Evolutionary conservation across 1,139 yeast species (phyloP), one percentile per base, ranked within the genome.

Genomic region (Arxiozyma bovina): DNA sequence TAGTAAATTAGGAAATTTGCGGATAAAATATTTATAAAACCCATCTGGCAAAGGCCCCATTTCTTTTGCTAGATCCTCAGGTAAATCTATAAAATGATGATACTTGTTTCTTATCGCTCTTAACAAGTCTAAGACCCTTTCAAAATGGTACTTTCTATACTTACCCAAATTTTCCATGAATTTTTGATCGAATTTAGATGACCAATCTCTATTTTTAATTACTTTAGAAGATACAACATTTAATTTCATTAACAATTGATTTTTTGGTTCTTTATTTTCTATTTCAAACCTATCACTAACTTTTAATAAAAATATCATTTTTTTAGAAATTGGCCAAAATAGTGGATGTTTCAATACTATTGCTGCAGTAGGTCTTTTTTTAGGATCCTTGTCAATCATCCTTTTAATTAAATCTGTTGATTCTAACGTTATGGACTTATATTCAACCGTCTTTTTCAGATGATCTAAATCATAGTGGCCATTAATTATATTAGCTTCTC

Each of bases 71-170:
- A 91, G 73, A 22, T 73, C 77, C 6, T 73, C 76, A 1, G 97
- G 96, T 70, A 91, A 73, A 66, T 94, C 99, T 70, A 89, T 89
- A 69, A 80, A 93, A 70, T 93, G 99, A 68, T 89, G 96, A 67
- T 87, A 83, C 69, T 93, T 93, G 73, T 93, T 93, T 61, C 99
- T 77, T 62, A 93, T 73, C 0, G 97, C 97, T 58, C 99, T 76
- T 55, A 93, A 72, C 54, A 93, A 73, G 68, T 94, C 99, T 82
- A 89, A 81, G 51, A 93, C 71, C 60, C 83, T 86, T 55, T 80
- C 83, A 0, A 86, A 80, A 59, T 85, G 85, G 68, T 93, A 94
- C 70, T 89, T 91, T 62, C 99, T 78, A 69, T 89, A 93, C 67
- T 87, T 88, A 22, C 96, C 96, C 59, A 94, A 74, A 65, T 91